Conservation (phyloP, 1,139 yeast species). For the Candida sp. region DNA sequence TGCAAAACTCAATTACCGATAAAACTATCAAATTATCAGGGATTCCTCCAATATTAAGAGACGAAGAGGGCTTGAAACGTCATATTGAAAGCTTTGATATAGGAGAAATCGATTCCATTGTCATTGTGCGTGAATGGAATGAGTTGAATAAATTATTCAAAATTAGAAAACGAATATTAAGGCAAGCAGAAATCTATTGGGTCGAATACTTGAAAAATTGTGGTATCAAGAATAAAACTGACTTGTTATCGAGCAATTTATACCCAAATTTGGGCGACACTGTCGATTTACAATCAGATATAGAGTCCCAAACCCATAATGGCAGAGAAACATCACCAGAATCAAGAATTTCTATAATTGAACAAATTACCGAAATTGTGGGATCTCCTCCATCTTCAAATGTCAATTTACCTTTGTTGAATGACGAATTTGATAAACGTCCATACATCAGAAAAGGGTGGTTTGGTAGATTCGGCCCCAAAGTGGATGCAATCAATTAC, state of each 20-base stretch:
- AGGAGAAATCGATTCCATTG: slow-evolving; percentile 74
- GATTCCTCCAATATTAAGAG: slow-evolving; percentile 72
- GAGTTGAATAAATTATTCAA: slow-evolving; percentile 63
- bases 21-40: slow-evolving; percentile 45
- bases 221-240: slow-evolving; percentile 27
- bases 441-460: slow-evolving; percentile 53
- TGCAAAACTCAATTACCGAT: slow-evolving; percentile 43
- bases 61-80: slow-evolving; percentile 61
- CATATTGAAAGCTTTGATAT: slow-evolving; percentile 77
- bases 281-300: slow-evolving; percentile 14
- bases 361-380: slow-evolving; percentile 15
- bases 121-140: slow-evolving; percentile 85
- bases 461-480: slow-evolving; percentile 51
- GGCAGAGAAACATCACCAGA: slow-evolving; percentile 5
- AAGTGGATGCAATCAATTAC: slow-evolving; percentile 63
- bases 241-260: slow-evolving; percentile 23
- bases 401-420: slow-evolving; percentile 18
- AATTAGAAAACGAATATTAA: slow-evolving; percentile 50
- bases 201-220: slow-evolving; percentile 59
- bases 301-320: not conserved
- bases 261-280: slow-evolving; percentile 29
- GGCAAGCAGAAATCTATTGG: slow-evolving; percentile 70
- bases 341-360: slow-evolving; percentile 11
- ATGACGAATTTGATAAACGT: slow-evolving; percentile 33
- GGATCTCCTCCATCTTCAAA: slow-evolving; percentile 2